Evolutionary conservation across 192 early-diverging fungal genomes (phyloP).

Genomic region (Dissophora globulifera): DNA sequence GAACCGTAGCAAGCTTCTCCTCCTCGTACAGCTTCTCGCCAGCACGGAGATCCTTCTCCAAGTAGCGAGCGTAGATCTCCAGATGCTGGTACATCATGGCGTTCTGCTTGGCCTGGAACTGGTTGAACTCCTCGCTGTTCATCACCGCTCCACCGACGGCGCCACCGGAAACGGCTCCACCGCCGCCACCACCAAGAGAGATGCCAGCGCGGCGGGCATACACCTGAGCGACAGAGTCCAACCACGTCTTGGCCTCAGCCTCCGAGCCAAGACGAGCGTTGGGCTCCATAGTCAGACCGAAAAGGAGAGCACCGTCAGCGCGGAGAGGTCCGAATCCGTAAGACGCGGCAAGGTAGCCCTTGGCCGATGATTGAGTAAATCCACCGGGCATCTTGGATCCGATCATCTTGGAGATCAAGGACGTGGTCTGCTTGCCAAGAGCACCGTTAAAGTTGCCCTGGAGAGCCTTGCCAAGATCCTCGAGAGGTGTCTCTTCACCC

Average conservation of each 20-base stretch:
- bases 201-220: constrained; percentile 81
- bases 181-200: constrained; percentile 64
- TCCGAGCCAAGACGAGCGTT: constrained; percentile 79
- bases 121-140: constrained; percentile 89
- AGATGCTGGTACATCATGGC: constrained; percentile 79
- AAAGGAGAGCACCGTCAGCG: constrained; percentile 78
- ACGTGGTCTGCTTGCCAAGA: constrained; percentile 85
- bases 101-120: constrained; percentile 77
- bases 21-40: constrained; percentile 72
- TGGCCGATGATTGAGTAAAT: constrained; percentile 80
- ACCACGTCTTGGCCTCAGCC: constrained; percentile 82
- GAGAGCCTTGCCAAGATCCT: constrained; percentile 80
- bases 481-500: constrained; percentile 88
- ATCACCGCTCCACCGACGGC: constrained; percentile 69
- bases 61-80: constrained; percentile 81
- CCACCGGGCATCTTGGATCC: constrained; percentile 93
- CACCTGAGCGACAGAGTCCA: constrained; percentile 72
- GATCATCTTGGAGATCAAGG: constrained; percentile 84
- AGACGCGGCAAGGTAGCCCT: constrained; percentile 74
- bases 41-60: constrained; percentile 82
- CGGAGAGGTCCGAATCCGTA: constrained; percentile 83
- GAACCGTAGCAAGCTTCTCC: constrained; percentile 69
- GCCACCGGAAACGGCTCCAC: constrained; percentile 61
- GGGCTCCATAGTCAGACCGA: constrained; percentile 88
- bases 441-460: constrained; percentile 68